A percentile compares a stretch with the other conserved stretches of the same genome.
Conservation (phyloP, 108 stramenopile genomes). For the Parietichytrium sp. region DNA sequence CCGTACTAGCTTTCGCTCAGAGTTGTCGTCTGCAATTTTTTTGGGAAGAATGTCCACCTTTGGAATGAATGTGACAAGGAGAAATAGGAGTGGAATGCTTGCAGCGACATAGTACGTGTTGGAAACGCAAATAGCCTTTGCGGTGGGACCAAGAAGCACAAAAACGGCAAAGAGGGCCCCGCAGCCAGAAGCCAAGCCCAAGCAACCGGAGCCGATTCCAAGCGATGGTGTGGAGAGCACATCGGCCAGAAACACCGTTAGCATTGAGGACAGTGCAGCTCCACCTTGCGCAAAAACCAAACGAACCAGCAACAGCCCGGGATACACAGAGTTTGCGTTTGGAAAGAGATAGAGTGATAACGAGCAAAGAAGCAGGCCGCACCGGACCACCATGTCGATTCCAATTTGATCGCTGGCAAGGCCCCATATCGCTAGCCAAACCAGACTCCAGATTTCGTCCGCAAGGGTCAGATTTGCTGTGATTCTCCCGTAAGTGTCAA, state of each 20-base stretch:
- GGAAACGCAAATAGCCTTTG: neutral
- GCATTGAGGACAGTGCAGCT: neutral
- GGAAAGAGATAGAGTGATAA: neutral
- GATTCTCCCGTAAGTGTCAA: neutral
- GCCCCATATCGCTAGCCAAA: neutral
- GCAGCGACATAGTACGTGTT: neutral
- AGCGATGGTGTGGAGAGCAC: neutral
- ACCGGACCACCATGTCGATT: neutral
- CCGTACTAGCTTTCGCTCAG: neutral
- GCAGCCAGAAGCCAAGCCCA: constrained; percentile 9
- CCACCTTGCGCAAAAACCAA: neutral
- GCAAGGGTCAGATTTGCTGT: neutral
- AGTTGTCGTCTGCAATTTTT: constrained; percentile 31
- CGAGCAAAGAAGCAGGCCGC: neutral
- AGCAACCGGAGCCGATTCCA: neutral
- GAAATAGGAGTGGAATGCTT: neutral
- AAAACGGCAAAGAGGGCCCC: constrained; percentile 18
- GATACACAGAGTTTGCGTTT: neutral
- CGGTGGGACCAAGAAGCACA: neutral
- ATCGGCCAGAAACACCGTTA: constrained; percentile 11
- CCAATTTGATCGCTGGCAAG: neutral
- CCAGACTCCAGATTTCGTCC: constrained; percentile 13
- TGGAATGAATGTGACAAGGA: neutral
- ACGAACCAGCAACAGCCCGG: neutral
- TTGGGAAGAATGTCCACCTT: too few species aligned